These are phyloP conservation scores for Xylariaceae sp. DNA, from an alignment of 2,329 filamentous ascomycete genomes.

Conservation along the genomic window DNA sequence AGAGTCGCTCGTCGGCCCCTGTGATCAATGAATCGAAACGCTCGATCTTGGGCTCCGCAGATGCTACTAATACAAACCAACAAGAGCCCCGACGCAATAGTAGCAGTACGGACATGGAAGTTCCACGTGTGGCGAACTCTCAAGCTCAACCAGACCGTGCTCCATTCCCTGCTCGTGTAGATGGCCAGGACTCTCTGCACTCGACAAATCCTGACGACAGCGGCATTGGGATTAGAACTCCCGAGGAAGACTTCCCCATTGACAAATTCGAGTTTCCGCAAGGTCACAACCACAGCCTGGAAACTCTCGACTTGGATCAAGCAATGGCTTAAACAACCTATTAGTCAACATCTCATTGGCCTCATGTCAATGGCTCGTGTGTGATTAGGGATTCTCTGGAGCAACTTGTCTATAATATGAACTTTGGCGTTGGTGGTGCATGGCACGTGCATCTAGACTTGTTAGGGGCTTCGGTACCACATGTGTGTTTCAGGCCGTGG, in stretches of 20 bases:
- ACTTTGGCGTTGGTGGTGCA: conserved; percentile 25
- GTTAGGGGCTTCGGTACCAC: not conserved
- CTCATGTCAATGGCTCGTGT: not conserved
- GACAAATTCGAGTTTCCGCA: conserved; percentile 61
- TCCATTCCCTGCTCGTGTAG: conserved; percentile 54
- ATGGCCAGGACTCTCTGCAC: conserved; percentile 53
- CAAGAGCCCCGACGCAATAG: conserved; percentile 51
- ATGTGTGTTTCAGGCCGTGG: conserved; percentile 7
- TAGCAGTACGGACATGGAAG: conserved; percentile 51
- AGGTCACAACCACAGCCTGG: conserved; percentile 44
- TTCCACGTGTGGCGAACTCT: conserved; percentile 47
- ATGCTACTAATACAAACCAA: conserved; percentile 45
- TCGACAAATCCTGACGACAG: conserved; percentile 69
- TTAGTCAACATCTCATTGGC: not conserved
- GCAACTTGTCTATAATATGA: conserved; percentile 24
- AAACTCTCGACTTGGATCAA: conserved; percentile 29
- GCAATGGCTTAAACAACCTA: conserved; percentile 9
- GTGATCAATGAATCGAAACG: conserved; percentile 39
- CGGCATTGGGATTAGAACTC: conserved; percentile 73
- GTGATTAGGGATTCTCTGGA: conserved; percentile 13
- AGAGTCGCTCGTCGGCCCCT: conserved; percentile 50
- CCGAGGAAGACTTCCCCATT: conserved; percentile 68
- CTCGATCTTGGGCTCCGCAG: conserved; percentile 33
- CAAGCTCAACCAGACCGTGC: conserved; percentile 57
- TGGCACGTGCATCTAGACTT: conserved; percentile 20